phyloP scores from a whole-genome alignment of 345 rosid genomes.

The Gossypium stocksii region DNA sequence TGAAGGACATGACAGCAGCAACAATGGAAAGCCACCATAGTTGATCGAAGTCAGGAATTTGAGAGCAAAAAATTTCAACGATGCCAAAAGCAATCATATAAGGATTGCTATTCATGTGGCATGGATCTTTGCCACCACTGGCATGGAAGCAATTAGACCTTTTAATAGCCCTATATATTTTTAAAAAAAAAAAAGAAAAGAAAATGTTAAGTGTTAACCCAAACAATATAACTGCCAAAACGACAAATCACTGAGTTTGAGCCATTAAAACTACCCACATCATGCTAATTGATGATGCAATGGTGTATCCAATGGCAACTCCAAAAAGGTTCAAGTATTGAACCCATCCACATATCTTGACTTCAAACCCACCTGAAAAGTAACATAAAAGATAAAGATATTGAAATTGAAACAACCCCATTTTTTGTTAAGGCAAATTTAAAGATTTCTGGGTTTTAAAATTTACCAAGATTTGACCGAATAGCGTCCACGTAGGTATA shows the following conservation, averaged over 20 bases:
- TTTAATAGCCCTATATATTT: slow-evolving; percentile 43
- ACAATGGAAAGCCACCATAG: slow-evolving; percentile 88
- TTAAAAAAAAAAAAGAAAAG: neutral
- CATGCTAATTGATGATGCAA: slow-evolving; percentile 51
- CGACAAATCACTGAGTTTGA: no score
- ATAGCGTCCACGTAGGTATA: slow-evolving; percentile 64
- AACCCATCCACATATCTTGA: slow-evolving; percentile 56
- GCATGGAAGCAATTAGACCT: slow-evolving; percentile 53
- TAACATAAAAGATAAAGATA: neutral
- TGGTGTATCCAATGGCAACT: slow-evolving; percentile 66
- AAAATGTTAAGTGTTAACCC: no score
- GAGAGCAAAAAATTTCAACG: slow-evolving; percentile 44
- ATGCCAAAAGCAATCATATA: slow-evolving; percentile 63
- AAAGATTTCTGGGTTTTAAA: neutral
- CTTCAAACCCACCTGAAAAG: slow-evolving; percentile 52
- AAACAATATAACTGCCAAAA: no score
- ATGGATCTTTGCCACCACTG: slow-evolving; percentile 34
- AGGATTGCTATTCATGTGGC: slow-evolving; percentile 41
- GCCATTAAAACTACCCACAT: slow-evolving; percentile 6
- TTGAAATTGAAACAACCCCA: neutral
- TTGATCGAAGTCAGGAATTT: slow-evolving; percentile 74
- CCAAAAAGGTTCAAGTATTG: slow-evolving; percentile 73
- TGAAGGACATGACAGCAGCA: slow-evolving; percentile 92
- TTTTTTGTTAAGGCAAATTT: neutral
- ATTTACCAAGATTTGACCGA: slow-evolving; percentile 31